Evolutionary conservation across 73 alveolate species (phyloP).

Genomic region (Uronychia setigera): DNA sequence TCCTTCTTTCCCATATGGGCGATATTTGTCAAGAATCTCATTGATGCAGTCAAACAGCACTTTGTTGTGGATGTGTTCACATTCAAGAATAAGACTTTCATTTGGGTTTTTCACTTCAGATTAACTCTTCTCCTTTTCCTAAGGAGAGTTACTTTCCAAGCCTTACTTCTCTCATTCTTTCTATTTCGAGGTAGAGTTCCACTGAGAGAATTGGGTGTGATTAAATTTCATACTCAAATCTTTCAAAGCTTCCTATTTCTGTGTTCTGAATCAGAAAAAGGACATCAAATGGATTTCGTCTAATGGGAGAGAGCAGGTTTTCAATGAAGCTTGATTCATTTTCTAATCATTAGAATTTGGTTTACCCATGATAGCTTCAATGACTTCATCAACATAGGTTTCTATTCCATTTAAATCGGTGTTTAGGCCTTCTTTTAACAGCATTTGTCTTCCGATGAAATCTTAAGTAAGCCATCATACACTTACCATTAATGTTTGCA

Average conservation of each 20-base stretch:
- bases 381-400: slow-evolving; percentile 65
- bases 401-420: slow-evolving; percentile 65
- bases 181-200: slow-evolving; percentile 61
- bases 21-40: slow-evolving; percentile 23
- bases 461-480: neutral
- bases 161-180: slow-evolving; percentile 51
- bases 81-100: slow-evolving; percentile 7
- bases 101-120: neutral
- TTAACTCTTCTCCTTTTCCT: slow-evolving; percentile 15
- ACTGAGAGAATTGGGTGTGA: slow-evolving; percentile 49
- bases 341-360: neutral
- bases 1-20: slow-evolving; percentile 47
- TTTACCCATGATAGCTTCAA: slow-evolving; percentile 27
- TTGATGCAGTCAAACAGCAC: slow-evolving; percentile 28
- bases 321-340: slow-evolving; percentile 39
- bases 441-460: neutral
- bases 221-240: slow-evolving; percentile 20
- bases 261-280: slow-evolving; percentile 54
- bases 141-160: neutral
- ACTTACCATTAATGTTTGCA: slow-evolving; percentile 2
- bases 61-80: slow-evolving; percentile 41
- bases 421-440: slow-evolving; percentile 45
- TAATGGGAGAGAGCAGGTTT: slow-evolving; percentile 44
- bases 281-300: slow-evolving; percentile 57
- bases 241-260: slow-evolving; percentile 69